These are phyloP conservation scores for Fusarium tanahbumbuense DNA, from an alignment of 2,329 filamentous ascomycete genomes.

Conservation along the genomic window DNA sequence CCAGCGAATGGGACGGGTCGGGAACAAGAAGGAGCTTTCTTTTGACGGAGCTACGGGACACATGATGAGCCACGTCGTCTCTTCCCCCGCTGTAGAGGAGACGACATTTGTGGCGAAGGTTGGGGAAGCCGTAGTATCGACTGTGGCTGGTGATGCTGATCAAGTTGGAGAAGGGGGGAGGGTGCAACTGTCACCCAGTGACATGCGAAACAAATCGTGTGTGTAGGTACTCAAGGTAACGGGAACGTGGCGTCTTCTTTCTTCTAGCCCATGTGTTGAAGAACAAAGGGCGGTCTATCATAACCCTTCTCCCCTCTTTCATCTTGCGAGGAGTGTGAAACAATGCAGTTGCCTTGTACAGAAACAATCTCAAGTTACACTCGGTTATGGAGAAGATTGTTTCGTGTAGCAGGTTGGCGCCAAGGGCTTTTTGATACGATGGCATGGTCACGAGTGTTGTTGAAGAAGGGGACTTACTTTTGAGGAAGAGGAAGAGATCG, in stretches of 20 bases:
- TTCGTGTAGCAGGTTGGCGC: neutral
- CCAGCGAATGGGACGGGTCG: slow-evolving; percentile 40
- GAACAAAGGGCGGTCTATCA: slow-evolving; percentile 8
- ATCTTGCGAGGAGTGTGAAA: neutral
- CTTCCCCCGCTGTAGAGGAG: slow-evolving; percentile 21
- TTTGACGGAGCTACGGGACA: slow-evolving; percentile 21
- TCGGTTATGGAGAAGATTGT: neutral
- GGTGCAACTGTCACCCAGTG: slow-evolving; percentile 10
- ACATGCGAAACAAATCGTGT: slow-evolving; percentile 1
- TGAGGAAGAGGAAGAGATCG: neutral
- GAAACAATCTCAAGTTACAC: slow-evolving; percentile 6
- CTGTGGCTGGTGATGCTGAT: slow-evolving; percentile 29
- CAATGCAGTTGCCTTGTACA: neutral
- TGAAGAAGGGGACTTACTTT: neutral
- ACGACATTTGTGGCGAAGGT: slow-evolving; percentile 17
- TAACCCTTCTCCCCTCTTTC: neutral
- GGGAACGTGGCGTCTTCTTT: slow-evolving; percentile 28
- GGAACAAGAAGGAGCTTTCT: neutral
- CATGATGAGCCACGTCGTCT: slow-evolving; percentile 37
- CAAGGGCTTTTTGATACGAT: slow-evolving; percentile 21
- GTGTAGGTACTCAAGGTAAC: slow-evolving; percentile 10
- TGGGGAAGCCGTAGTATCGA: neutral
- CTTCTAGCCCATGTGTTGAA: slow-evolving; percentile 11
- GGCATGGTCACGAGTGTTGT: slow-evolving; percentile 15
- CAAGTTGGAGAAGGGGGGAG: slow-evolving; percentile 29